phyloP scores from a whole-genome alignment of 2,329 filamentous ascomycete genomes.

The Thielaviopsis cerberus region DNA sequence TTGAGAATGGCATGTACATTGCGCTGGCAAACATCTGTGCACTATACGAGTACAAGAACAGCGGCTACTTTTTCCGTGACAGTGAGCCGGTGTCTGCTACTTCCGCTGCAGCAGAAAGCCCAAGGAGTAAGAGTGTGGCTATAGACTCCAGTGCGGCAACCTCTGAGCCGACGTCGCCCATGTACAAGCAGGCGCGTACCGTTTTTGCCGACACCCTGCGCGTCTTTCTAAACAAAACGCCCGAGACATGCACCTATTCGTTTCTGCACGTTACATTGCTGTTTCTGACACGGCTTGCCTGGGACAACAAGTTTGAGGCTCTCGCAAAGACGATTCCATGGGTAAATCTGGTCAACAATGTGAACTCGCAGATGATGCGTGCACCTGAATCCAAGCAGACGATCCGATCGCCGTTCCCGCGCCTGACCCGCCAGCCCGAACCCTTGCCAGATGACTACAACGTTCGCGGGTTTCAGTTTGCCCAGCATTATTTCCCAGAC shows the following conservation, averaged over 20 bases:
- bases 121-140: too few relatives aligned
- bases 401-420: neutral
- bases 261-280: neutral
- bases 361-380: constrained; percentile 20
- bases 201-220: neutral
- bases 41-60: constrained; percentile 32
- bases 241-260: neutral
- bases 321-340: constrained; percentile 33
- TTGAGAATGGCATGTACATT: constrained; percentile 35
- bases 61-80: neutral
- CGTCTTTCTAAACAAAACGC: neutral
- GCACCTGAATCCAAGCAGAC: neutral
- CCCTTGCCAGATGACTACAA: constrained; percentile 53
- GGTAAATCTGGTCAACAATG: constrained; percentile 26
- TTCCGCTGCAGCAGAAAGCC: too few relatives aligned
- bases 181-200: neutral
- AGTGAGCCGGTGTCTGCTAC: neutral
- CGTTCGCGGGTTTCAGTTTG: constrained; percentile 44
- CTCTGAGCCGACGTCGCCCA: too few relatives aligned
- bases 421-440: neutral
- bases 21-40: constrained; percentile 35
- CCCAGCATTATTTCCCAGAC: constrained; percentile 36
- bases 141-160: too few relatives aligned
- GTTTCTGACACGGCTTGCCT: neutral
- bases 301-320: constrained; percentile 23